Base-by-base conservation (phyloP, 164 flowering plant species). In the Annona cherimola region DNA sequence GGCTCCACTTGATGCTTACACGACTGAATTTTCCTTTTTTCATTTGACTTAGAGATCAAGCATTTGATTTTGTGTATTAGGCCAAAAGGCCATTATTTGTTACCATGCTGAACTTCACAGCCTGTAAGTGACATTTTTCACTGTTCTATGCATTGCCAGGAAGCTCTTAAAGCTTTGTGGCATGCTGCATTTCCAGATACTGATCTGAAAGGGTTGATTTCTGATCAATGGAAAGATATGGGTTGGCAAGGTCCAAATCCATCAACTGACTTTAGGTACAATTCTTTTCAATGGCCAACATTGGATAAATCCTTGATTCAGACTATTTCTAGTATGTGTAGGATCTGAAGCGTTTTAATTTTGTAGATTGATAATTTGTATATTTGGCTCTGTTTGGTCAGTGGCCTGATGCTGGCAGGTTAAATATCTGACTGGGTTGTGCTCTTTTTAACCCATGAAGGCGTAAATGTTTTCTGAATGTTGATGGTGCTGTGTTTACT, bases 181-280 rank as follows among this genome's bases (percentile, higher is more conserved):
- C 45, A 62, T 74, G 78, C 82, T 70, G 87, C 97, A 42, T 95
- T 84, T 83, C 99, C 98, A 71, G 69, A 90, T 81, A 78, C 80
- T 76, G 73, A 76, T 70, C 89, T 95, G 64, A 82, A 69, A 76
- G 90, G 94, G 45, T 62, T 93, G 81, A 86, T 95, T 60, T 91
- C 99, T 46, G 97, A 93, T 61, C 99, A 95, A 73, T 95, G 99
- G 99, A 95, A 95, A 82, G 94, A 93, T 6, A 93, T 95, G 99
- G 99, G 99, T 42, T 95, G 99, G 99, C 99, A 95, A 82, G 99
- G 99, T 71, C 79, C 88, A 71, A 95, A 95, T 86, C 99, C 99
- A 67, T 89, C 99, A 63, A 95, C 99, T 42, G 99, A 95, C 81
- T 95, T 95, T 78, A 88, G 99, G 99, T 95, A 79, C 62, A 69